Conservation (phyloP, 2,329 filamentous ascomycete genomes). For the Fusarium oligoseptatum region DNA sequence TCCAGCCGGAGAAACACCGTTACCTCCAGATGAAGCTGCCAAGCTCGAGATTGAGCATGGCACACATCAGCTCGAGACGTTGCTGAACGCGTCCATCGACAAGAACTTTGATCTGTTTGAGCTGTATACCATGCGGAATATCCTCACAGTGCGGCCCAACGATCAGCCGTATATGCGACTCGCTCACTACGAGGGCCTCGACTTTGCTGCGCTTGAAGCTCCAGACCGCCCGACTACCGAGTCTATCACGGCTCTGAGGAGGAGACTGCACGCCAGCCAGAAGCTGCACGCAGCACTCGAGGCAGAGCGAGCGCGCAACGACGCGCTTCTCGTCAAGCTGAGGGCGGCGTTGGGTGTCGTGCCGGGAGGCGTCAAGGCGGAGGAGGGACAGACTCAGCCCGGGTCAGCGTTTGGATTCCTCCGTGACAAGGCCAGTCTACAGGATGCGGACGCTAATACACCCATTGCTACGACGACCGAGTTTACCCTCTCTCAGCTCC, state of each 20-base stretch:
- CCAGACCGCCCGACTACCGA: constrained; percentile 69
- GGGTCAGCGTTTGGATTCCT: constrained; percentile 68
- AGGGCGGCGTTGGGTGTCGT: constrained; percentile 57
- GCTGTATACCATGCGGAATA: constrained; percentile 91
- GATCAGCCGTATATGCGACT: constrained; percentile 85
- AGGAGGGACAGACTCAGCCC: constrained; percentile 31
- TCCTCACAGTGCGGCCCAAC: constrained; percentile 76
- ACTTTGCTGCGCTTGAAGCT: constrained; percentile 53
- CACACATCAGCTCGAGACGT: constrained; percentile 84
- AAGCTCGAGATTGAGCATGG: constrained; percentile 86
- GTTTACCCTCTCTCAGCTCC: constrained; percentile 87
- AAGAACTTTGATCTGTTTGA: constrained; percentile 89
- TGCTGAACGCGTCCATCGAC: constrained; percentile 84
- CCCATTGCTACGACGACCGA: constrained; percentile 78
- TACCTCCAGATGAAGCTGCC: constrained; percentile 57
- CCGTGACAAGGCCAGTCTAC: constrained; percentile 64
- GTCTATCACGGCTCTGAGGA: constrained; percentile 77
- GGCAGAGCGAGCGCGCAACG: constrained; percentile 79
- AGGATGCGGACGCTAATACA: constrained; percentile 63
- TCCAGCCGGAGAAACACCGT: constrained; percentile 54
- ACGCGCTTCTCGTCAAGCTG: constrained; percentile 75
- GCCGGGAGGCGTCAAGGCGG: constrained; percentile 46
- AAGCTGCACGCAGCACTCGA: constrained; percentile 78
- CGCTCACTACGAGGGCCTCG: constrained; percentile 83
- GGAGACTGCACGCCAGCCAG: constrained; percentile 82